Evolutionary conservation across 2,329 filamentous ascomycete genomes (phyloP).

Genomic region (Ceratocystis cacaofunesta): DNA sequence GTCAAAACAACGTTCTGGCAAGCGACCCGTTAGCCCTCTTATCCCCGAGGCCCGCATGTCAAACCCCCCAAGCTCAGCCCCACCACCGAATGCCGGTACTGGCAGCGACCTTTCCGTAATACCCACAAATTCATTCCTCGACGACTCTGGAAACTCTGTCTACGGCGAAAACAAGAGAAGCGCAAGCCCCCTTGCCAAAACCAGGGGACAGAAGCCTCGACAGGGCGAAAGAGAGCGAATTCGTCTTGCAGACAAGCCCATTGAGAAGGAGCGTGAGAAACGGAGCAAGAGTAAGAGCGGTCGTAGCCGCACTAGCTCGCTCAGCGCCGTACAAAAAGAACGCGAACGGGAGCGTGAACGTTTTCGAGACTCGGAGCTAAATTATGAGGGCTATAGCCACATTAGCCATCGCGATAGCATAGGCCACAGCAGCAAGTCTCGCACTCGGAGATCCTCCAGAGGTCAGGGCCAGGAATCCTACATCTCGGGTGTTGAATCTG

Average conservation of each 20-base stretch:
- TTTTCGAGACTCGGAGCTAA: not conserved
- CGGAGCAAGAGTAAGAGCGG: constrained; percentile 15
- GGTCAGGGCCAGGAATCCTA: constrained; percentile 35
- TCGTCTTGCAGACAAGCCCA: constrained; percentile 14
- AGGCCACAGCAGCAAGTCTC: constrained; percentile 7
- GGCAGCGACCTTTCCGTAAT: constrained; percentile 77
- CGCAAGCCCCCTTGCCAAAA: constrained; percentile 18
- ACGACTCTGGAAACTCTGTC: constrained; percentile 37
- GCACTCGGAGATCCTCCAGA: constrained; percentile 26
- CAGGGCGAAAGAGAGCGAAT: constrained; percentile 22
- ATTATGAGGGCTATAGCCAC: constrained; percentile 9
- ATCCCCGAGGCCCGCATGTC: constrained; percentile 29
- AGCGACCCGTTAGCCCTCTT: constrained; percentile 52
- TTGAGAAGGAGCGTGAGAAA: constrained; percentile 37
- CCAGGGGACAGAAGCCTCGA: constrained; percentile 30
- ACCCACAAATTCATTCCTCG: constrained; percentile 45
- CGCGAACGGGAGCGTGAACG: constrained; percentile 9
- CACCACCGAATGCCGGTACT: constrained; percentile 40
- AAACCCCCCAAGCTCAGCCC: constrained; percentile 32
- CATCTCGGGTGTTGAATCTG: constrained; percentile 40
- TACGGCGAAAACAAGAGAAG: constrained; percentile 15
- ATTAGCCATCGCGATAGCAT: constrained; percentile 15
- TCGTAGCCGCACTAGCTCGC: constrained; percentile 27
- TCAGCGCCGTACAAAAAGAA: constrained; percentile 21
- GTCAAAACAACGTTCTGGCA: constrained; percentile 24